Evolutionary conservation across 2,329 filamentous ascomycete species (phyloP), one percentile per base, ranked within the genome.

Genomic region (Trichoderma aggressivum): DNA sequence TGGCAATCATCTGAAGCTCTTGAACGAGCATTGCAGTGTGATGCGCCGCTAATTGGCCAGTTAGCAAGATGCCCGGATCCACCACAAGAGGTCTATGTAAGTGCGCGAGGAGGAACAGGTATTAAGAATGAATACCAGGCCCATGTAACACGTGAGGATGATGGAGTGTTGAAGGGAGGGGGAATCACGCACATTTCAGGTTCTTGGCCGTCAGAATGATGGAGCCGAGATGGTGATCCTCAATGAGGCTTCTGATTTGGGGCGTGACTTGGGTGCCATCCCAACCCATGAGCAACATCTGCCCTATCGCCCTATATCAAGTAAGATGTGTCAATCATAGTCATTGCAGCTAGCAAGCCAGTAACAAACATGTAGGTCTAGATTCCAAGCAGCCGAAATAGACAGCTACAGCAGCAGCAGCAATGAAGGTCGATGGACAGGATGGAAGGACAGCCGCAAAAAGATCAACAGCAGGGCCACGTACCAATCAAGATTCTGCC

Each of bases 1-100:
- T 92, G 47, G 96, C 96, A 78, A 97, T 95, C 63, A 91, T 94
- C 81, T 99, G 96, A 58, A 99, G 86, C 78, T 98, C 94, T 78
- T 96, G 92, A 34, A 97, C 93, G 55, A 98, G 86, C 77, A 88
- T 89, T 56, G 95, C 94, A 36, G 95, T 94, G 78, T 98, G 92
- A 79, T 97, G 91, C 72, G 94, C 95, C 78, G 94, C 95, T 98
- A 16, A 79, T 83, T 75, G 74, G 74, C 69, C 69, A 74, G 74
- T 65, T 72, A 67, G 61, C 39, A 59, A 62, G 28, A 71, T 30
- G n/a, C 64, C 65, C 60, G 70, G 39, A 50, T 34, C 26, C 50
- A 71, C 59, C 56, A 58, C 72, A 32, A 24, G 58, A 66, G 55
- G 43, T 59, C n/a, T 65, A 7, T 61, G 43, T 26, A 68, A 59